Conservation (phyloP, 2,329 filamentous ascomycete species). For the Beauveria bassiana region DNA sequence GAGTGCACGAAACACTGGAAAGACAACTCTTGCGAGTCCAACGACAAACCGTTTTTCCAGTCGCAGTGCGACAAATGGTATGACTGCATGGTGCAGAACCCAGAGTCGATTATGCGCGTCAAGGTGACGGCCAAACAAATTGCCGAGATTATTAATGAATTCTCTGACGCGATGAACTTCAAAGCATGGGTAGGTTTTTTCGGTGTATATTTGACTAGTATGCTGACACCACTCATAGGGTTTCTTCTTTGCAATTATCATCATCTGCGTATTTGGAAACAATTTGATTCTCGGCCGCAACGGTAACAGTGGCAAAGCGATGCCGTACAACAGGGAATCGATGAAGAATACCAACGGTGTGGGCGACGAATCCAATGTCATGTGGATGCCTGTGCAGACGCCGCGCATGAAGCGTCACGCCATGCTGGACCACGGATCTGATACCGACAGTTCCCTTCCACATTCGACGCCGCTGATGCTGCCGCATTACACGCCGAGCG, state of each 20-base stretch:
- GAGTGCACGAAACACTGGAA: slow-evolving; percentile 66
- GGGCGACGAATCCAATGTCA: slow-evolving; percentile 34
- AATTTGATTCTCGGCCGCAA: slow-evolving; percentile 38
- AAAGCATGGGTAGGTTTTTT: slow-evolving; percentile 54
- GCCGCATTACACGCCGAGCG: slow-evolving; percentile 38
- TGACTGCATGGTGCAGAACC: slow-evolving; percentile 79
- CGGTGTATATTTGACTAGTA: neutral
- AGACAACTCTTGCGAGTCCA: slow-evolving; percentile 63
- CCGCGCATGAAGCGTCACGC: slow-evolving; percentile 36
- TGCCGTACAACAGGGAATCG: slow-evolving; percentile 20
- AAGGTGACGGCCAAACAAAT: slow-evolving; percentile 80
- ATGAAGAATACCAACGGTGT: slow-evolving; percentile 15
- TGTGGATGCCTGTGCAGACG: slow-evolving; percentile 44
- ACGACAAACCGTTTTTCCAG: slow-evolving; percentile 64
- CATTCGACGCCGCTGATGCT: slow-evolving; percentile 33
- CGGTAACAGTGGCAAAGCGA: slow-evolving; percentile 16
- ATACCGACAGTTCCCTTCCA: slow-evolving; percentile 44
- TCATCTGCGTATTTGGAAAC: slow-evolving; percentile 42
- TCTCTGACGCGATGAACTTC: slow-evolving; percentile 82
- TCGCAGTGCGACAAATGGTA: slow-evolving; percentile 72
- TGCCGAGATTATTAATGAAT: slow-evolving; percentile 87
- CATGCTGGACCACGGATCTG: slow-evolving; percentile 38
- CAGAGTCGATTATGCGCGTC: slow-evolving; percentile 67
- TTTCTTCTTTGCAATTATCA: slow-evolving; percentile 42
- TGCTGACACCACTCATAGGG: slow-evolving; percentile 27